phyloP scores from a whole-genome alignment of 2,329 filamentous ascomycete genomes.

The Talaromyces atroroseus region DNA sequence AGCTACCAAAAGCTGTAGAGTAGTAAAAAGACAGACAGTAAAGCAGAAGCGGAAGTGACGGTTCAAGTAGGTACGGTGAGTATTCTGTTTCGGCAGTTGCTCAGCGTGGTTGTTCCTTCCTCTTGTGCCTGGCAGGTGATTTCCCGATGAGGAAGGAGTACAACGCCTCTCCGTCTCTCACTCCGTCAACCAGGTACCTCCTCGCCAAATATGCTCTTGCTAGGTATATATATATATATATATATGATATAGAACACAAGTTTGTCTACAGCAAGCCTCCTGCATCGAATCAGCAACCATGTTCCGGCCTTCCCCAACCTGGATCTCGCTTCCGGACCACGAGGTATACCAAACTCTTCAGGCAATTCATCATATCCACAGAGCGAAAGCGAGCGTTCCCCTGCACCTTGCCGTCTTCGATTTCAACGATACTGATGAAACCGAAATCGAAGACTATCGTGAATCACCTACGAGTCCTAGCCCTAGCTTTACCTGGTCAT shows the following conservation, averaged over 20 bases:
- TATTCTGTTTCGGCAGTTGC: neutral
- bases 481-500: neutral
- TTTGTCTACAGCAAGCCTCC: no score
- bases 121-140: constrained; percentile 1
- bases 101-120: neutral
- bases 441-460: neutral
- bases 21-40: neutral
- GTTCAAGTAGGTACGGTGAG: neutral
- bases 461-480: neutral
- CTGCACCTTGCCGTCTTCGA: neutral
- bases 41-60: neutral
- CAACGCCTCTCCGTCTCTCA: neutral
- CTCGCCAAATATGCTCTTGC: neutral
- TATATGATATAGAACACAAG: neutral
- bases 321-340: constrained; percentile 4
- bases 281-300: neutral
- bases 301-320: constrained; percentile 6
- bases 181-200: neutral
- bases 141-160: constrained; percentile 6
- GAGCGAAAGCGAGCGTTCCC: neutral
- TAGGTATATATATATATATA: neutral
- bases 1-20: neutral
- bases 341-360: constrained; percentile 8
- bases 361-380: neutral
- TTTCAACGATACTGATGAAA: neutral